phyloP scores from a whole-genome alignment of 176 grass and related monocot genomes.

The Phyllostachys edulis region DNA sequence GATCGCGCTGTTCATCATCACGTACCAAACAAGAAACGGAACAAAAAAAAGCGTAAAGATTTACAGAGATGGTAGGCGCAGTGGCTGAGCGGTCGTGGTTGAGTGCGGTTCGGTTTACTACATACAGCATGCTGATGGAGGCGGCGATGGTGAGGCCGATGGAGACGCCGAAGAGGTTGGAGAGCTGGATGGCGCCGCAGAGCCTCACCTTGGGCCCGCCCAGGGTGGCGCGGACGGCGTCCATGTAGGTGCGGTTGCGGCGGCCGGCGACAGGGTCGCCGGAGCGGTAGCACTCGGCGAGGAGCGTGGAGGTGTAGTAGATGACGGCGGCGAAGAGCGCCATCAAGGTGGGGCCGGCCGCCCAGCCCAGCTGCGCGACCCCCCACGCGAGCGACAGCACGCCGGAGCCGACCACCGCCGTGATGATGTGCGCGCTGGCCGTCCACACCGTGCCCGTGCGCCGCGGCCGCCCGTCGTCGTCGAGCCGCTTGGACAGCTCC shows the following conservation, averaged over 20 bases:
- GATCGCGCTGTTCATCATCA: conserved; percentile 13
- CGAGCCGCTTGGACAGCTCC: background rate
- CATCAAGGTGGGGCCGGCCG: conserved; percentile 64
- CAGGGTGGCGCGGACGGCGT: conserved; percentile 63
- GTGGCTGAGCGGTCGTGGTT: background rate
- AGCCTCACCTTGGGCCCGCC: conserved; percentile 36
- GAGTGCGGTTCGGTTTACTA: background rate
- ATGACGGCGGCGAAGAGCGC: conserved; percentile 67
- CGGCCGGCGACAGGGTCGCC: conserved; percentile 53
- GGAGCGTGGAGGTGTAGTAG: conserved; percentile 74
- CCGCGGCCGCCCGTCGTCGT: conserved; percentile 49
- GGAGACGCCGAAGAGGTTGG: conserved; percentile 31
- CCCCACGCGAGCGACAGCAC: conserved; percentile 91
- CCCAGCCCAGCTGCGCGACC: conserved; percentile 83
- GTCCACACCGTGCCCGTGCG: conserved; percentile 83
- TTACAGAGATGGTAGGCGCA: background rate
- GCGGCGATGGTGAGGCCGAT: conserved; percentile 33
- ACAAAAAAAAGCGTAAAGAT: background rate
- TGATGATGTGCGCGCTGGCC: conserved; percentile 51
- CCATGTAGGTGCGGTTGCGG: conserved; percentile 81
- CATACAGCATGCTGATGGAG: conserved; percentile 34
- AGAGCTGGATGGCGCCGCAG: conserved; percentile 38
- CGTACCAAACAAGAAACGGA: background rate
- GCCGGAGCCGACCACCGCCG: conserved; percentile 67
- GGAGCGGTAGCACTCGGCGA: conserved; percentile 84